Base-by-base conservation (phyloP, 352 stramenopile genomes). In the Albugo candida region DNA sequence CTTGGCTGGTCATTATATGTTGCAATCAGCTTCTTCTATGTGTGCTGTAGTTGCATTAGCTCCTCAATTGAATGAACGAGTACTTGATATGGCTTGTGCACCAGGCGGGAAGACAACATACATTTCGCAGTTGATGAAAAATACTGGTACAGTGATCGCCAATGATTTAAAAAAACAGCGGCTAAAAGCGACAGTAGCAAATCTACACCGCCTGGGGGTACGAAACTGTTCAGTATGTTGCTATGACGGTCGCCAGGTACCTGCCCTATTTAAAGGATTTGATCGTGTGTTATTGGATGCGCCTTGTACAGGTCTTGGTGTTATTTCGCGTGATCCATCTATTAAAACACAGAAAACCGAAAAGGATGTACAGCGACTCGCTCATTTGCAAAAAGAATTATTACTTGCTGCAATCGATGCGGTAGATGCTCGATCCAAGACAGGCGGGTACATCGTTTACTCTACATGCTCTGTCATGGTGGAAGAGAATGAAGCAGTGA, bases 61-160 rank as follows among this genome's bases (percentile, higher is more conserved):
- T 13, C 95, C 96, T 37, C 81, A 98, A 70, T 88, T 96, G 52
- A 83, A 91, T 48, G 95, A 99, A 73, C 77, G 89, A 16, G 79
- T 99, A 47, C 60, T 99, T 36, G 96, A 99, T 66, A 97, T 99
- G 92, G 93, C 83, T 35, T 92, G 92, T 35, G 96, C 96, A 16
- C 96, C 96, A 4, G 96, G 96, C 42, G 96, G 96, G 41, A 99
- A 99, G 69, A 99, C 95, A 17, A 97, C 91, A 17, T 99, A 99
- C 71, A 96, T 99, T 54, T 81, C 92, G 16, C 95, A 99, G 67
- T 70, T 99, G 34, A 99, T 99, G 96, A 93, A 95, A 53, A 99
- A 99, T 71, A 97, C 85, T 44, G 96, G 96, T 24, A 77, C 95
- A 17, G 74, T 99, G 45, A 85, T 99, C 58, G 94, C 94, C 11